Percentiles rank a stretch among this genome's conserved stretches.
These are phyloP conservation scores for Paramarasmius palmivorus DNA, from an alignment of 1,284 basidiomycete species.

Conservation along the genomic window DNA sequence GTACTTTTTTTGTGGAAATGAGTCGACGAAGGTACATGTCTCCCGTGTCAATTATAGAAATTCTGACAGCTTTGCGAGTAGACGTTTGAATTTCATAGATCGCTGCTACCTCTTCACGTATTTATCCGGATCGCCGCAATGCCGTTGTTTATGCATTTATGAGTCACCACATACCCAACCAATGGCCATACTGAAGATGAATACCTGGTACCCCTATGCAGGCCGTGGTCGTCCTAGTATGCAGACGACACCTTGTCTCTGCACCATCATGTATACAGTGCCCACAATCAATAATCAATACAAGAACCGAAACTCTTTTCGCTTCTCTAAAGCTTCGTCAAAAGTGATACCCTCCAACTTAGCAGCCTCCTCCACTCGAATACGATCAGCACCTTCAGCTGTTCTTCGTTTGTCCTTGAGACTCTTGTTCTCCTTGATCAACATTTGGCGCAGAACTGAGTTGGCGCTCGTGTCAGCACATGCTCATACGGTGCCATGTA, in stretches of 20 bases:
- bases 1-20: conserved; percentile 15
- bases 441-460: conserved; percentile 48
- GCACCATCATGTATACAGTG: too few species aligned
- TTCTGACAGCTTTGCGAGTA: not conserved
- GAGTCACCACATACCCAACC: too few species aligned
- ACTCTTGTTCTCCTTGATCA: conserved; percentile 43
- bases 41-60: too few species aligned
- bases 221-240: too few species aligned
- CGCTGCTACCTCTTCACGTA: too few species aligned
- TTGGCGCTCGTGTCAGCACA: conserved; percentile 8
- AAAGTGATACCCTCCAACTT: not conserved
- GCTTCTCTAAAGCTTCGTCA: not conserved
- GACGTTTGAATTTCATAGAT: not conserved
- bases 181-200: too few species aligned
- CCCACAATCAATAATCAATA: too few species aligned
- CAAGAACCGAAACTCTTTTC: too few species aligned
- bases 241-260: too few species aligned
- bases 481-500: too few species aligned
- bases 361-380: not conserved
- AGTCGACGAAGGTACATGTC: not conserved
- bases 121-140: not conserved
- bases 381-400: conserved; percentile 25
- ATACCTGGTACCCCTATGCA: too few species aligned
- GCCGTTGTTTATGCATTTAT: too few species aligned
- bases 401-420: conserved; percentile 45